Conservation (phyloP, 129 eudicot species). For the Erigeron canadensis region DNA sequence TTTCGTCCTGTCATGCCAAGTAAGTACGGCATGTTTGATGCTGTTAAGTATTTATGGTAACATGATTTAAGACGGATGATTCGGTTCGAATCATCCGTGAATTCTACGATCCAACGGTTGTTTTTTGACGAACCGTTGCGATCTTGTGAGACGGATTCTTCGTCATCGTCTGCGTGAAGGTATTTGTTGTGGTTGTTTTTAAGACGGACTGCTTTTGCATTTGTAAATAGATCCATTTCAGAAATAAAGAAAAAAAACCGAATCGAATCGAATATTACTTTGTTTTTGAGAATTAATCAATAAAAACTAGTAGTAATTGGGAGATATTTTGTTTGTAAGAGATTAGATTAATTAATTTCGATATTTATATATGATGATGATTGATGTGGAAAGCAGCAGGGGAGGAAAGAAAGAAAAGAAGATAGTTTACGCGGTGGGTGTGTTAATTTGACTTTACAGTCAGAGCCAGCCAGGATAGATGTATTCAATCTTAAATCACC, state of each 20-base stretch:
- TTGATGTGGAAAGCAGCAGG: too few relatives aligned
- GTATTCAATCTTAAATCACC: background rate
- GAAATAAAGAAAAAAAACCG: too few relatives aligned
- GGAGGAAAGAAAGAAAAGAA: too few relatives aligned
- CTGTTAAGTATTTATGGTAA: slow-evolving; percentile 64
- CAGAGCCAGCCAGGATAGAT: slow-evolving; percentile 19
- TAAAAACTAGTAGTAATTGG: too few relatives aligned
- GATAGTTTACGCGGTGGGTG: background rate
- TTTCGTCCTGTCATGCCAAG: slow-evolving; percentile 81
- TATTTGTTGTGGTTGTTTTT: slow-evolving; percentile 63
- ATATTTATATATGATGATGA: too few relatives aligned
- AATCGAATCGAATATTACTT: too few relatives aligned
- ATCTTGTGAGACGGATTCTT: slow-evolving; percentile 65
- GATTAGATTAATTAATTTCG: too few relatives aligned
- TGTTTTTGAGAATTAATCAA: too few relatives aligned
- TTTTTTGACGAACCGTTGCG: slow-evolving; percentile 55
- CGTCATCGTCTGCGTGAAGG: slow-evolving; percentile 71
- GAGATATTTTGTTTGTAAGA: too few relatives aligned
- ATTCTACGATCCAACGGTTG: slow-evolving; percentile 72
- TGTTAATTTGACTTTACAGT: background rate
- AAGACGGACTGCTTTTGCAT: slow-evolving; percentile 72
- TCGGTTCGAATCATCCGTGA: slow-evolving; percentile 27
- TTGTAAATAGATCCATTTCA: slow-evolving; percentile 59
- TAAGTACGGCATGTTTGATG: slow-evolving; percentile 67
- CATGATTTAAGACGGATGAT: slow-evolving; percentile 68